Conservation (phyloP, 2,329 filamentous ascomycete species). For the Ophiosphaerella korrae region DNA sequence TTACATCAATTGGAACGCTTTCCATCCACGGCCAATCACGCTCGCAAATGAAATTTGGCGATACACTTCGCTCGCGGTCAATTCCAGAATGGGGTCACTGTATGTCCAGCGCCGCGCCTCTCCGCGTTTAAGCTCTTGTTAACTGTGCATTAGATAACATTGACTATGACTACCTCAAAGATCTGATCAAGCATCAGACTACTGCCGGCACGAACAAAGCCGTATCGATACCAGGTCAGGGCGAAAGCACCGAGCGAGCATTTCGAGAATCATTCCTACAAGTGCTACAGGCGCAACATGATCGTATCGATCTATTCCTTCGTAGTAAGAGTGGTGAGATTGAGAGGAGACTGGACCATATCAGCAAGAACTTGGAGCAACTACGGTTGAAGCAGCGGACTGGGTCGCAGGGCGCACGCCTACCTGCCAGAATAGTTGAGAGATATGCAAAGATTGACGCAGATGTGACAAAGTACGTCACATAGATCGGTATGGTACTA, state of each 20-base stretch:
- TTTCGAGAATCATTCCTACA: slow-evolving; percentile 75
- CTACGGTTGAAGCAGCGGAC: slow-evolving; percentile 29
- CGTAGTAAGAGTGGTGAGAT: slow-evolving; percentile 81
- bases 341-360: slow-evolving; percentile 62
- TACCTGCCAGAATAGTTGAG: slow-evolving; percentile 54
- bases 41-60: slow-evolving; percentile 73
- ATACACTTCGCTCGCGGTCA: slow-evolving; percentile 74
- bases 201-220: slow-evolving; percentile 71
- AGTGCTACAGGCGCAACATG: slow-evolving; percentile 75
- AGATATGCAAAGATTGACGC: slow-evolving; percentile 58
- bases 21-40: slow-evolving; percentile 6
- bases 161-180: slow-evolving; percentile 86
- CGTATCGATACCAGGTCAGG: slow-evolving; percentile 74
- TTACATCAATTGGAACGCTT: slow-evolving; percentile 9
- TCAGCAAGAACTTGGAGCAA: slow-evolving; percentile 47
- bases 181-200: slow-evolving; percentile 81
- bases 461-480: slow-evolving; percentile 52
- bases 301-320: slow-evolving; percentile 78
- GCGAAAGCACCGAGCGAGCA: slow-evolving; percentile 58
- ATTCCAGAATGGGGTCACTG: slow-evolving; percentile 82
- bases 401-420: slow-evolving; percentile 18
- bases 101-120: slow-evolving; percentile 40
- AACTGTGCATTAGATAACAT: slow-evolving; percentile 69
- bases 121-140: slow-evolving; percentile 8
- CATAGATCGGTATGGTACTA: not conserved